These are phyloP conservation scores for Dictyostelium firmibasis DNA, from an alignment of 78 protist species.

Conservation along the genomic window DNA sequence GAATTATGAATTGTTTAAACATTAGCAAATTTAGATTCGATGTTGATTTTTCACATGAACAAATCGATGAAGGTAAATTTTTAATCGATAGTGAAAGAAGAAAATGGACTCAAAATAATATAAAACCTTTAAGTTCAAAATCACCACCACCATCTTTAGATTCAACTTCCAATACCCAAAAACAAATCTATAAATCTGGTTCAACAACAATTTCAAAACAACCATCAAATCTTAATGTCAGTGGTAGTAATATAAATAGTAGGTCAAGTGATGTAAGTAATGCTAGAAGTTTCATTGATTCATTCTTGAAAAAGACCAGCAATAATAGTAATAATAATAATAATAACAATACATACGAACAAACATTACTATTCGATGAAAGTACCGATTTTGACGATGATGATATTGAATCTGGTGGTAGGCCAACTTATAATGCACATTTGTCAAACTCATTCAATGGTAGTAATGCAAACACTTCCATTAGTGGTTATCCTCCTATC, in stretches of 20 bases:
- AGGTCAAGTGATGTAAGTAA: not conserved
- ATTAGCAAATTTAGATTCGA: slow-evolving; percentile 67
- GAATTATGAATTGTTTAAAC: slow-evolving; percentile 40
- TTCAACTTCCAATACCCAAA: not conserved
- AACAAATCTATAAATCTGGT: slow-evolving; percentile 8
- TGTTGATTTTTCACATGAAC: slow-evolving; percentile 47
- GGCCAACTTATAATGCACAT: slow-evolving; percentile 6
- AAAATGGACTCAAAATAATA: slow-evolving; percentile 24
- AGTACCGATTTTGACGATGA: not conserved
- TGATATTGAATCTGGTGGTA: not conserved
- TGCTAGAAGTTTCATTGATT: not conserved
- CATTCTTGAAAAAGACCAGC: not conserved
- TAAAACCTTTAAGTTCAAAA: not conserved
- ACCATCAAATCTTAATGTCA: not conserved
- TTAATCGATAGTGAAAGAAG: slow-evolving; percentile 11
- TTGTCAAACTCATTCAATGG: not conserved
- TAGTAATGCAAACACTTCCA: not conserved
- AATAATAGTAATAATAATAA: not conserved
- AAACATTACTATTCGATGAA: not conserved
- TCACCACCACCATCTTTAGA: not conserved
- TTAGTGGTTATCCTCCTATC: not conserved
- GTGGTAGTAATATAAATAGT: not conserved
- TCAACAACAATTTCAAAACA: not conserved
- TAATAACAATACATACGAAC: not conserved
- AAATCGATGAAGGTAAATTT: slow-evolving; percentile 67